Evolutionary conservation across 2,329 filamentous ascomycete species (phyloP).

Genomic region (Phaeosphaeria sp.): DNA sequence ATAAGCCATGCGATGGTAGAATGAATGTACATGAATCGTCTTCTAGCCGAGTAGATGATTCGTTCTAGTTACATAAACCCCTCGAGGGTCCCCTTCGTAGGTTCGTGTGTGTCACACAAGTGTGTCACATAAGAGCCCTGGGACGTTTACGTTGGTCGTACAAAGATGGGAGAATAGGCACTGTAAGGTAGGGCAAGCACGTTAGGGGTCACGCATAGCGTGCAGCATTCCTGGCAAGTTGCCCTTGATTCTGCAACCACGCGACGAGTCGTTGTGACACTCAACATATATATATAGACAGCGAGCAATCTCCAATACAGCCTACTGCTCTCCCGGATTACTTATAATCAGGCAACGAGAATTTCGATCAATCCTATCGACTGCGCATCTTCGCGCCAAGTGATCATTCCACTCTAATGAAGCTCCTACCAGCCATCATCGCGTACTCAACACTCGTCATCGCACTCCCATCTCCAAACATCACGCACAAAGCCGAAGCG

Average conservation of each 20-base stretch:
- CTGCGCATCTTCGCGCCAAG: background rate
- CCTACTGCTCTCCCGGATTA: too few relatives aligned
- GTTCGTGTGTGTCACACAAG: background rate
- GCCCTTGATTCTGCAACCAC: background rate
- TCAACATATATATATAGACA: background rate
- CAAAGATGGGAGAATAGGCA: background rate
- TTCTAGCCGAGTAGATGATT: background rate
- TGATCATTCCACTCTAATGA: conserved; percentile 6
- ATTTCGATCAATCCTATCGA: background rate
- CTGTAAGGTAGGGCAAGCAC: background rate
- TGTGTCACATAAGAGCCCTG: background rate
- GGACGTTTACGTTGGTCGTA: background rate
- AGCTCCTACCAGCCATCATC: conserved; percentile 1
- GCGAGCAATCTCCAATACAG: too few relatives aligned
- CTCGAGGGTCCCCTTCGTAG: background rate
- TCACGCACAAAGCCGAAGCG: background rate
- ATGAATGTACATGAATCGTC: background rate
- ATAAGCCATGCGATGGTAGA: background rate
- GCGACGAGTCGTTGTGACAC: background rate
- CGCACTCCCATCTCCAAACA: conserved; percentile 10
- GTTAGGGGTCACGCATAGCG: background rate
- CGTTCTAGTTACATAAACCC: background rate
- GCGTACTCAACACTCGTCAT: background rate
- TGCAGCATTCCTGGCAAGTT: background rate
- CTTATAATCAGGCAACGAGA: background rate